A percentile compares a stretch with the other conserved stretches of the same genome.
Evolutionary conservation across 257 asterid genomes (phyloP).

Genomic region (Echites panduratus): DNA sequence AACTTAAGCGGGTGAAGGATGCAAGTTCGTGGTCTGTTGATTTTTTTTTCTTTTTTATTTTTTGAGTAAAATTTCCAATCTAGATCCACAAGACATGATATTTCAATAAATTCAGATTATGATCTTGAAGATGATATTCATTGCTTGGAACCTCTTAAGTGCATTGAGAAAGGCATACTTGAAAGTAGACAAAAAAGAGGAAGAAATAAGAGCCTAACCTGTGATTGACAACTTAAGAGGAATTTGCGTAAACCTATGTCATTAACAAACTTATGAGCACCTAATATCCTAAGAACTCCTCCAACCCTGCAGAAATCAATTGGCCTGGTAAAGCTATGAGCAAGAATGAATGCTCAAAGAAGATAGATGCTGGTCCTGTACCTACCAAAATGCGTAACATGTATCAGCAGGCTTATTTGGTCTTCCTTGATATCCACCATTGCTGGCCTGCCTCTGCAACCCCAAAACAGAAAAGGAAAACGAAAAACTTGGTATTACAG

Average conservation of each 20-base stretch:
- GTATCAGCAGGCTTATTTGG: constrained; percentile 82
- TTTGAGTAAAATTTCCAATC: neutral
- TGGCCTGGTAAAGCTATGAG: constrained; percentile 11
- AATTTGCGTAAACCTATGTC: constrained; percentile 57
- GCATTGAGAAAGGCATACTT: neutral
- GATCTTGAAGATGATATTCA: neutral
- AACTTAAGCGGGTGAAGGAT: neutral
- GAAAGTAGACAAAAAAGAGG: neutral
- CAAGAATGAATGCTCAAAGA: constrained; percentile 4
- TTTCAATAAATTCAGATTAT: neutral
- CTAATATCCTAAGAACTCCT: constrained; percentile 74
- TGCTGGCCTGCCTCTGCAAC: constrained; percentile 74
- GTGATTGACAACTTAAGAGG: constrained; percentile 67
- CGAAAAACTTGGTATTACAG: neutral
- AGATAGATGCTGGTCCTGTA: constrained; percentile 2
- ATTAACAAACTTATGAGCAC: constrained; percentile 56
- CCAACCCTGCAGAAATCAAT: constrained; percentile 56
- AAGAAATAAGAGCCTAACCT: constrained; percentile 47
- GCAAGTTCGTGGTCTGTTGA: neutral
- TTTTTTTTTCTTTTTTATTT: neutral
- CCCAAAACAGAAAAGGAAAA: constrained; percentile 7
- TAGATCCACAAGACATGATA: neutral
- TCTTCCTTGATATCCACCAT: constrained; percentile 96
- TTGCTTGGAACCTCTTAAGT: neutral
- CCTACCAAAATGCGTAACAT: constrained; percentile 93